Evolutionary conservation across 805 yeast genomes (phyloP).

Genomic region (Sugiyamaella smithiae): DNA sequence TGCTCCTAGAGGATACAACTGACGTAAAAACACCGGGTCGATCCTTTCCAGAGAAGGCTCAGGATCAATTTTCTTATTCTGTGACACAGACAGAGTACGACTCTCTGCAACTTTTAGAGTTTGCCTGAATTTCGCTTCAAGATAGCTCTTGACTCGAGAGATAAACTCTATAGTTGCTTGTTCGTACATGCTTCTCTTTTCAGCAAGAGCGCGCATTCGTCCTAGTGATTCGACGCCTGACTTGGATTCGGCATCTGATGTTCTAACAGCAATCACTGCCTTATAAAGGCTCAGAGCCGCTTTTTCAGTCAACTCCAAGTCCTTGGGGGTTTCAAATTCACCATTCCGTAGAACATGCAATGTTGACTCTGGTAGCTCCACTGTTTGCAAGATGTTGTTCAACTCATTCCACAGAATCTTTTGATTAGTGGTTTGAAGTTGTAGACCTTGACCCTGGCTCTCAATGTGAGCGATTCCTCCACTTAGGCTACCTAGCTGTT

Average conservation of each 20-base stretch:
- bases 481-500: constrained; percentile 60
- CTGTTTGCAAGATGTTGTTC: constrained; percentile 64
- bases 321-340: constrained; percentile 47
- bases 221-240: constrained; percentile 32
- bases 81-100: background rate
- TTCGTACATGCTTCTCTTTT: constrained; percentile 61
- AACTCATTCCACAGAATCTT: constrained; percentile 70
- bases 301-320: constrained; percentile 49
- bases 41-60: constrained; percentile 21
- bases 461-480: constrained; percentile 72
- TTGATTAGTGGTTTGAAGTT: constrained; percentile 78
- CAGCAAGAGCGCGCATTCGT: constrained; percentile 64
- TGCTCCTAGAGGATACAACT: constrained; percentile 42
- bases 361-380: constrained; percentile 58
- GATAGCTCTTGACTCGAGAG: constrained; percentile 42
- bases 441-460: constrained; percentile 73
- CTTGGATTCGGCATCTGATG: constrained; percentile 21
- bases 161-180: constrained; percentile 51
- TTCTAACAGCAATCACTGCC: constrained; percentile 62
- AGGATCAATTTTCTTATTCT: background rate
- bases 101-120: constrained; percentile 23
- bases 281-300: constrained; percentile 55
- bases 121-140: constrained; percentile 43
- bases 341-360: constrained; percentile 46
- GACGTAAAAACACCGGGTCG: constrained; percentile 26